Evolutionary conservation across 2,329 filamentous ascomycete genomes (phyloP), one percentile per base, ranked within the genome.

Genomic region (Colletotrichum coccodes): DNA sequence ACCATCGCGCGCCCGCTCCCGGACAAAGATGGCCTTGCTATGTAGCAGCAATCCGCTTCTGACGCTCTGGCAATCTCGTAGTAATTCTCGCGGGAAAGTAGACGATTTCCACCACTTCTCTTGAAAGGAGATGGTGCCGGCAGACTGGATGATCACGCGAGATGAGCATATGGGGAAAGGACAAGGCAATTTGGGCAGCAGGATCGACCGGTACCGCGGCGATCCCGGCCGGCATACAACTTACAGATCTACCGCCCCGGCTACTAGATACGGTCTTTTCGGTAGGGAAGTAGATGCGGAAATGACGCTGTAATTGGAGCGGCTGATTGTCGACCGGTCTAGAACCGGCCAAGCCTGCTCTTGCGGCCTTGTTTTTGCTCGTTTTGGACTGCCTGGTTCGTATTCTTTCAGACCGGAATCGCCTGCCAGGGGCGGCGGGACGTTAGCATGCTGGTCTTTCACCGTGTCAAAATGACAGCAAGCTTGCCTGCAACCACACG

Each of bases 231-330:
- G 32, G 40, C 28, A 56, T 36, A 46, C 34, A 72, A 82, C 87
- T 78, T 74, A 90, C 90, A 64, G 80, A 78, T 64, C 79, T 82
- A 2, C 92, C 92, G 34, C 90, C 92, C 70, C 84, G 88, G 74
- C 92, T 94, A 34, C 79, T 77, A 11, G 78, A 76, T 3, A 97
- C 91, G 0, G 94, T 97, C 23, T 90, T 80, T 12, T 87, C 79
- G 1, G 92, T 94, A 3, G 94, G 95, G 74, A 95, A 98, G 79
- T 95, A 97, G 59, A 97, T 86, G 11, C 91, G 88, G 72, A 96
- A 87, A 54, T 84, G 83, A 36, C 88, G 79, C 70, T 81, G 80
- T 40, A 82, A 71, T 60, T 64, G 64, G 23, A 57, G 63, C 36
- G 59, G 16, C 28, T 50, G 75, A 42, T 68, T 47, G 42, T 9